Evolutionary conservation across 1,284 basidiomycete genomes (phyloP).

Genomic region (Pholiota adiposa): DNA sequence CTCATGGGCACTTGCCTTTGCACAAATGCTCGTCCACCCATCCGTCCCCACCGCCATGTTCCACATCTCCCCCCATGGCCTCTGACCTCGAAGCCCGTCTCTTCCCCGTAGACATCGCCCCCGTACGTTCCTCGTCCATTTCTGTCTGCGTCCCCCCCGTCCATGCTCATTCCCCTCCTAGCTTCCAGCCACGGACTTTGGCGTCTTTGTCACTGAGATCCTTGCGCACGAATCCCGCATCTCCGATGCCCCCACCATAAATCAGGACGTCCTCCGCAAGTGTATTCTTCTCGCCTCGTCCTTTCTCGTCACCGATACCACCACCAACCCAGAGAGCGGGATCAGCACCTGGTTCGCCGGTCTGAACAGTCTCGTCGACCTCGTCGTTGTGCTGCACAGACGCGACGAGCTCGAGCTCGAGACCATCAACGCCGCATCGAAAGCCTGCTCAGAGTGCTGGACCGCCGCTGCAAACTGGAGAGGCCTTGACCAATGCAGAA

Average conservation of each 20-base stretch:
- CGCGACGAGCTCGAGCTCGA: conserved; percentile 69
- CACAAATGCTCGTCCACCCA: conserved; percentile 9
- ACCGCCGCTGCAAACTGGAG: conserved; percentile 68
- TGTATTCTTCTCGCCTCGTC: conserved; percentile 73
- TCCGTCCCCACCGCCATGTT: conserved; percentile 8
- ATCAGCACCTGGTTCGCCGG: conserved; percentile 66
- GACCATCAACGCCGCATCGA: conserved; percentile 71
- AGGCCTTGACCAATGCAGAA: conserved; percentile 62
- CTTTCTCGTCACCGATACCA: conserved; percentile 73
- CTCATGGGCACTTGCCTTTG: not conserved
- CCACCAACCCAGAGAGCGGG: conserved; percentile 61
- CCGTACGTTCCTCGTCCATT: conserved; percentile 17
- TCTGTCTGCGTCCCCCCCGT: conserved; percentile 4
- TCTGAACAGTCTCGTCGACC: conserved; percentile 68
- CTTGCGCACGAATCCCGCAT: conserved; percentile 49
- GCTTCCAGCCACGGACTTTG: conserved; percentile 59
- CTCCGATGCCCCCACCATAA: conserved; percentile 41
- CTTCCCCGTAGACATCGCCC: conserved; percentile 22
- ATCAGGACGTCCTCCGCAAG: conserved; percentile 66
- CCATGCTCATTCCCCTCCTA: conserved; percentile 22
- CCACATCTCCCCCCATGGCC: conserved; percentile 18
- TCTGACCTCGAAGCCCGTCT: conserved; percentile 19
- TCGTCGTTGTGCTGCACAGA: conserved; percentile 68
- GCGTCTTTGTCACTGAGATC: conserved; percentile 57
- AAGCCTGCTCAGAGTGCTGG: conserved; percentile 85